phyloP scores from a whole-genome alignment of 2,329 filamentous ascomycete genomes.

The Calonectria multiphialidica region DNA sequence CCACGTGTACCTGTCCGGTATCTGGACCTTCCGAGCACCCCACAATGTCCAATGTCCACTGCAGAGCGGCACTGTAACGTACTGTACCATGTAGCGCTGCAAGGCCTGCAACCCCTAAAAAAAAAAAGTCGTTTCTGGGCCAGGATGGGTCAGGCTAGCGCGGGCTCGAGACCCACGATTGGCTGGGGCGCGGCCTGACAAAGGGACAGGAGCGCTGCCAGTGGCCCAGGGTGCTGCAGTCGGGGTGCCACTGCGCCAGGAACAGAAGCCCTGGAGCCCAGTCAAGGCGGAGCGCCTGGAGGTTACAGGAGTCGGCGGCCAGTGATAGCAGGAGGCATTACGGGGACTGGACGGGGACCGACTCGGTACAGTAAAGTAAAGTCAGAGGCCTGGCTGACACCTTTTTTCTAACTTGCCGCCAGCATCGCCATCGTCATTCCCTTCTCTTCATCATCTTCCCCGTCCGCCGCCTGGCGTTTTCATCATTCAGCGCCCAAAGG shows the following conservation, averaged over 20 bases:
- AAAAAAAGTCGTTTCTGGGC: conserved; percentile 35
- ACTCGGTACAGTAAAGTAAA: conserved; percentile 11
- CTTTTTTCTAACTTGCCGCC: conserved; percentile 22
- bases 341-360: conserved; percentile 4
- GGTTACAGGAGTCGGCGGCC: conserved; percentile 27
- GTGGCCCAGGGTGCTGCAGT: conserved; percentile 18
- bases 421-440: conserved; percentile 22
- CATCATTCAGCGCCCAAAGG: conserved; percentile 16
- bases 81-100: conserved; percentile 16
- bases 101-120: conserved; percentile 42
- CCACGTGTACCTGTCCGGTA: conserved; percentile 26
- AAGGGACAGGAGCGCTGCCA: conserved; percentile 15
- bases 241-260: conserved; percentile 25
- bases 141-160: conserved; percentile 21
- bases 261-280: conserved; percentile 26
- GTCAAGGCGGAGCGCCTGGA: conserved; percentile 21
- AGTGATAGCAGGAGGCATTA: conserved; percentile 19
- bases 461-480: conserved; percentile 16
- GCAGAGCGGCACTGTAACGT: conserved; percentile 27
- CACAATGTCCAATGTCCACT: conserved; percentile 28
- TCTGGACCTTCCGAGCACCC: conserved; percentile 10
- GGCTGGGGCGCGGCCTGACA: conserved; percentile 28
- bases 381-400: conserved; percentile 7
- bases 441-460: conserved; percentile 5
- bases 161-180: conserved; percentile 28